Conservation (phyloP, 2,329 filamentous ascomycete species). For the Diaporthe vexans region DNA sequence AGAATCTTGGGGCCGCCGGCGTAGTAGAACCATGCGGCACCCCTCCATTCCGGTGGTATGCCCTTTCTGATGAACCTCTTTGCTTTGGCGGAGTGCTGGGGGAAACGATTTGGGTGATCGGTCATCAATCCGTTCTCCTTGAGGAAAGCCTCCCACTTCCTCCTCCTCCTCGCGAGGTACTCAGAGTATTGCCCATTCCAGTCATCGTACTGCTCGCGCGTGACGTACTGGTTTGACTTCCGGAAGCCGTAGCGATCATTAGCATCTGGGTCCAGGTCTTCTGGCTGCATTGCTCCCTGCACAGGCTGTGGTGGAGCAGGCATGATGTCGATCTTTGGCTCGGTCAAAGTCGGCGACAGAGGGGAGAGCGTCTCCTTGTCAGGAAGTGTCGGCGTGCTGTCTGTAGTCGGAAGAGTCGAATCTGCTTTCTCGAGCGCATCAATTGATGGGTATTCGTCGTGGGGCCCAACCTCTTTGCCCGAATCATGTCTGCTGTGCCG, state of each 20-base stretch:
- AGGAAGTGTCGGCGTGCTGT: constrained; percentile 3
- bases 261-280: constrained; percentile 58
- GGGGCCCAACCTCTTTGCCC: constrained; percentile 59
- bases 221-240: constrained; percentile 86
- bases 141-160: constrained; percentile 86
- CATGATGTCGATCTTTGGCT: constrained; percentile 13
- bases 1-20: constrained; percentile 87
- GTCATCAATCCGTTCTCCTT: constrained; percentile 82
- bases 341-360: constrained; percentile 25
- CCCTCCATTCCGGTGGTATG: constrained; percentile 92
- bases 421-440: constrained; percentile 23
- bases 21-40: constrained; percentile 98
- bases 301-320: constrained; percentile 43
- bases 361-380: constrained; percentile 34
- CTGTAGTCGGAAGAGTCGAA: constrained; percentile 10
- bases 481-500: constrained; percentile 58
- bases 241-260: constrained; percentile 94
- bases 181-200: constrained; percentile 84
- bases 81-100: constrained; percentile 83
- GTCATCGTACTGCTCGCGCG: constrained; percentile 80
- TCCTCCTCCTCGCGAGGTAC: constrained; percentile 80
- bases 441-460: constrained; percentile 19
- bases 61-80: constrained; percentile 94
- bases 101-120: constrained; percentile 81
- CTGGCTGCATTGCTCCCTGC: constrained; percentile 54